Conservation (phyloP, 768 basidiomycete species). For the Calocybe gangraenosa region DNA sequence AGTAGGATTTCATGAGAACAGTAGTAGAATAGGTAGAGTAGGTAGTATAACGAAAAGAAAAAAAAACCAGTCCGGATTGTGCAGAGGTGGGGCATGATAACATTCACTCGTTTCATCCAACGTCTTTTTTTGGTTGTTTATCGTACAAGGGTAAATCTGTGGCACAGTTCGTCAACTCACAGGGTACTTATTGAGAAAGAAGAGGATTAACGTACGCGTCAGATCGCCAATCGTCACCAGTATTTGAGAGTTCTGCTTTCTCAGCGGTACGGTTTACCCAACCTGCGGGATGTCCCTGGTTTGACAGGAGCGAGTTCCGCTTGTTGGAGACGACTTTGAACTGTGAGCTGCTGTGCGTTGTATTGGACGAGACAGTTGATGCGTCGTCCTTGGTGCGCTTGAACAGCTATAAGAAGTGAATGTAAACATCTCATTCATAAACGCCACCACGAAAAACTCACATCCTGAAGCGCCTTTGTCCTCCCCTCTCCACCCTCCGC, state of each 20-base stretch:
- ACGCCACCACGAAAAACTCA: conserved; percentile 24
- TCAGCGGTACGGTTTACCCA: conserved; percentile 62
- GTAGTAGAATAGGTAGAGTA: no score
- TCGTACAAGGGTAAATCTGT: no score
- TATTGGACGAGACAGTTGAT: conserved; percentile 19
- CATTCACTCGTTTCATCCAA: no score
- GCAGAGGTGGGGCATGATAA: no score
- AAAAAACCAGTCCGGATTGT: no score
- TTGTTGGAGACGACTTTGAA: conserved; percentile 81
- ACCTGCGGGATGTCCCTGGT: conserved; percentile 61
- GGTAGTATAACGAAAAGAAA: no score
- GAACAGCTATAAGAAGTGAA: conserved; percentile 41
- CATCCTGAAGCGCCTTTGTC: conserved; percentile 55
- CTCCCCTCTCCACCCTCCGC: conserved; percentile 28
- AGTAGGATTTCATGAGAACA: no score
- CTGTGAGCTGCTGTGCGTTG: conserved; percentile 30
- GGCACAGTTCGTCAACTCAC: no score
- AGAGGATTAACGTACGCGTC: no score
- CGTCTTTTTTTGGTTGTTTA: no score
- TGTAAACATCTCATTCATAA: not conserved
- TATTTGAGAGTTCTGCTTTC: conserved; percentile 27
- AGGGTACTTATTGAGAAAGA: no score
- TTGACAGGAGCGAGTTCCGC: conserved; percentile 61
- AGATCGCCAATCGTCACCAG: conserved; percentile 36
- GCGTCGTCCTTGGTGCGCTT: conserved; percentile 47